Evolutionary conservation across 2,329 filamentous ascomycete species (phyloP), one percentile per base, ranked within the genome.

Genomic region (Waltergamsia citrina): DNA sequence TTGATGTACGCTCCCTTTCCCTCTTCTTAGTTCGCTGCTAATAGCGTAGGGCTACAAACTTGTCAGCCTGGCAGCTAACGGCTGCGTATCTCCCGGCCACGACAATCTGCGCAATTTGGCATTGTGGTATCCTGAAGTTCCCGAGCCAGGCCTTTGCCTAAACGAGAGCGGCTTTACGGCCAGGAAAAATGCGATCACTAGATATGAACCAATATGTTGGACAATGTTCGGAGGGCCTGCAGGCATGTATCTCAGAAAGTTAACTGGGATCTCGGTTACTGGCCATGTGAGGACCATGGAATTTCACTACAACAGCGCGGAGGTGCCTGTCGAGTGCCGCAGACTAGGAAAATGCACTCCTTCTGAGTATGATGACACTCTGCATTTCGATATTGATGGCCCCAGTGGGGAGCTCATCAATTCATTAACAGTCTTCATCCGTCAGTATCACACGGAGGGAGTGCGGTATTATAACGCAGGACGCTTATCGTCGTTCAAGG

Each of bases 141-240:
- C 38, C 28, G 35, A 35, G 7, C 1, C 29, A 35, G 27, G 26
- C 28, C 15, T 40, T 11, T 9, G 26, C 27, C 32, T 40, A 20
- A 35, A 40, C 35, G 38, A 38, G 22, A 15, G 20, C 11, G 18
- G 32, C 29, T 40, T 40, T 22, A 35, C 35, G 17, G 38, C 38
- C 31, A 34, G 27, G 25, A 27, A 40, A 27, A 32, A 17, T 32
- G 34, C 38, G 25, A 37, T 37, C 20, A 32, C n/a, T 27, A 34
- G 38, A 37, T 40, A 34, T 26, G 35, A 40, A n/a, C 38, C 35
- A 18, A 33, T 40, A 27, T 40, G 35, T 14, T 40, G 35, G 32
- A 38, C 38, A 29, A 35, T 32, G 35, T 40, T 40, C 26, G 35
- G 35, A 40, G 38, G 35, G 25, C 35, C 28, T 16, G 27, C 35